Conservation (phyloP, 2,329 filamentous ascomycete species). For the Cryphonectria radicalis region DNA sequence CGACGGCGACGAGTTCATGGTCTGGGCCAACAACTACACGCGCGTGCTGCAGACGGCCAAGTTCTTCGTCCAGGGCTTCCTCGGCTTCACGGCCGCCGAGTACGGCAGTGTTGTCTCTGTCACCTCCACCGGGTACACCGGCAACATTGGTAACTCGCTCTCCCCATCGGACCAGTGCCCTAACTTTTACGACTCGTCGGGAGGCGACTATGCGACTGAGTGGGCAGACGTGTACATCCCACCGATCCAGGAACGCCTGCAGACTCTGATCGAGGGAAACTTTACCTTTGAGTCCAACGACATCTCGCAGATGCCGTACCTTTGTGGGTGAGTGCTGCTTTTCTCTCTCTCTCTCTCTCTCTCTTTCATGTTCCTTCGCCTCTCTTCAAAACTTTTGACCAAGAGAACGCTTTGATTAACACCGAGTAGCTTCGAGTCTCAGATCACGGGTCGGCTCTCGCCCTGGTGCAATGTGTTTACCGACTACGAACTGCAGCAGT, state of each 20-base stretch:
- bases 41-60: constrained; percentile 65
- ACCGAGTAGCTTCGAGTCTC: constrained; percentile 58
- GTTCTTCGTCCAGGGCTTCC: constrained; percentile 64
- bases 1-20: constrained; percentile 55
- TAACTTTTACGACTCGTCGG: constrained; percentile 58
- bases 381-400: not conserved
- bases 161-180: constrained; percentile 67
- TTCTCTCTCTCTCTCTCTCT: too few species aligned
- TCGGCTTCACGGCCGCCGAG: constrained; percentile 58
- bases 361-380: not conserved
- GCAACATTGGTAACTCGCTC: constrained; percentile 64
- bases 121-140: constrained; percentile 55
- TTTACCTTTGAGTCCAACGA: constrained; percentile 59
- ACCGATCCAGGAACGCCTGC: constrained; percentile 57
- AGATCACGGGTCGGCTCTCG: constrained; percentile 64
- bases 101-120: constrained; percentile 62
- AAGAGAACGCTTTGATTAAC: not conserved
- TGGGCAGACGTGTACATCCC: constrained; percentile 60
- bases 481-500: constrained; percentile 63
- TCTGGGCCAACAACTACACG: constrained; percentile 70
- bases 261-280: constrained; percentile 55
- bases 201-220: constrained; percentile 47
- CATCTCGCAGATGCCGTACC: constrained; percentile 64
- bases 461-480: constrained; percentile 68
- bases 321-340: constrained; percentile 53